Evolutionary conservation across 805 yeast genomes (phyloP).

Genomic region (Yamadazyma ubonensis): DNA sequence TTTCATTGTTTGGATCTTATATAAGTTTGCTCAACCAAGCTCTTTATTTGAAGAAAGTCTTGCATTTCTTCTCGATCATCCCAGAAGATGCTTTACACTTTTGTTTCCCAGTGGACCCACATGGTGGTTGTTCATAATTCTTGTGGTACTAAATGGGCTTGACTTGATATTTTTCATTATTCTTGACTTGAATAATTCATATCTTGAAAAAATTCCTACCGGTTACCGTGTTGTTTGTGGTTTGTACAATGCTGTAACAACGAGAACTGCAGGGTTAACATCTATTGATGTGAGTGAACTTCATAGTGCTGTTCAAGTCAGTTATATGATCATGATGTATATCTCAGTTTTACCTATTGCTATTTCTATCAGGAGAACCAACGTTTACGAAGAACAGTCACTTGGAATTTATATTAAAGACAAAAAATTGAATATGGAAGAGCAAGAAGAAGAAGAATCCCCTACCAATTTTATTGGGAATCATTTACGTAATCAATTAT

Average conservation of each 20-base stretch:
- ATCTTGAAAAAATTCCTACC: slow-evolving; percentile 52
- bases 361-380: slow-evolving; percentile 92
- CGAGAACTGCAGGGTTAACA: slow-evolving; percentile 91
- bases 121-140: slow-evolving; percentile 85
- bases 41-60: slow-evolving; percentile 71
- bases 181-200: slow-evolving; percentile 60
- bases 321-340: slow-evolving; percentile 97
- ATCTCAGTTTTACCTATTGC: slow-evolving; percentile 96
- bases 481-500: slow-evolving; percentile 87
- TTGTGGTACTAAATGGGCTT: slow-evolving; percentile 67
- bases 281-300: slow-evolving; percentile 66
- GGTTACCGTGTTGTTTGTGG: slow-evolving; percentile 81
- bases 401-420: slow-evolving; percentile 73
- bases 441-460: slow-evolving; percentile 36
- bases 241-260: slow-evolving; percentile 83
- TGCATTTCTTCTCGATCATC: slow-evolving; percentile 88
- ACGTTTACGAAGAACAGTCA: slow-evolving; percentile 96
- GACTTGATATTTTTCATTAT: slow-evolving; percentile 81
- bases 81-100: slow-evolving; percentile 93
- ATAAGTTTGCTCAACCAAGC: slow-evolving; percentile 62
- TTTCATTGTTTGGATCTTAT: slow-evolving; percentile 76
- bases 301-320: slow-evolving; percentile 90
- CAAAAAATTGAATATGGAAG: slow-evolving; percentile 23
- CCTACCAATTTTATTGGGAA: slow-evolving; percentile 71
- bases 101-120: slow-evolving; percentile 91